Evolutionary conservation across 148 eudicot species (phyloP), one percentile per base, ranked within the genome.

Genomic region (Vaccinium myrtillus): DNA sequence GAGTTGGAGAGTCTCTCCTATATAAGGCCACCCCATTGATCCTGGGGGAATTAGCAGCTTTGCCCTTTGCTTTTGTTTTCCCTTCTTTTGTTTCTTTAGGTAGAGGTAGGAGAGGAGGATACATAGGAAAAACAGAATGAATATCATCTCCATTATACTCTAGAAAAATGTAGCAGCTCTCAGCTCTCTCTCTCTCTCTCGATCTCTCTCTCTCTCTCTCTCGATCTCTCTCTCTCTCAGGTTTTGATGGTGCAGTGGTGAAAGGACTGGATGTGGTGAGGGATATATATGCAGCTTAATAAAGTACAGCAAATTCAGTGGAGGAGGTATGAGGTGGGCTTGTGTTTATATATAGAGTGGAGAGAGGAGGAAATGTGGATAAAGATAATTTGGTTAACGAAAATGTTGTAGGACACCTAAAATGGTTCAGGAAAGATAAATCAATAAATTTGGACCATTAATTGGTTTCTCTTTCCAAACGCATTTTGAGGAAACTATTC

Each of bases 1-100:
- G 71, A 96, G 87, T 56, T 92, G 92, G 79, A 89, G 92, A 80
- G 98, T 94, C 79, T 96, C 98, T 71, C 99, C 99, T 8, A 94
- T 81, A 79, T 87, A 91, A 70, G 98, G 98, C 97, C 92, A 94
- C 11, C 99, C 99, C 92, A 93, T 86, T 48, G 95, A 91, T 67
- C 99, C 99, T 11, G 95, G 97, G 23, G 99, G 99, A 71, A 96
- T 32, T 5, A 0, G 46, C 46, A 96, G 91, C 88, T 88, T 90
- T 21, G 87, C 90, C 77, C 83, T 78, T 30, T 32, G 75, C 77
- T 86, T 89, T 74, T 69, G 84, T 50, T 81, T 83, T 77, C 69
- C 30, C 32, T n/a, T 84, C 77, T 61, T 80, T 14, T 63, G 67
- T 86, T 86, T 77, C 63, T 71, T 86, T 32, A 85, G 53, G 12